Evolutionary conservation across 2,329 filamentous ascomycete species (phyloP).

Genomic region (Nigrospora sphaerica): DNA sequence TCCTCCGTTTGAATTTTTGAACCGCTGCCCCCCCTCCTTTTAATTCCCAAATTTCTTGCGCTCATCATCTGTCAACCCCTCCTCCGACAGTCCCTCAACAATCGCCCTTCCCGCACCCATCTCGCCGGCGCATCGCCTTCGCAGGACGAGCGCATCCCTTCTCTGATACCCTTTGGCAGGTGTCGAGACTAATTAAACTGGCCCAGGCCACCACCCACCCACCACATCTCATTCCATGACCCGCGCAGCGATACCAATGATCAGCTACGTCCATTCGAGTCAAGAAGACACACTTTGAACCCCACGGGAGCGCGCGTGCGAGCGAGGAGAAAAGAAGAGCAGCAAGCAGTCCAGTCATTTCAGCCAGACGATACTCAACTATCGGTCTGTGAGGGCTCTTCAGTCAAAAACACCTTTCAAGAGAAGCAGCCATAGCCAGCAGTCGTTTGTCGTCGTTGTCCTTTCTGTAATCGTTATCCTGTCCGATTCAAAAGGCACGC

Average conservation of each 20-base stretch:
- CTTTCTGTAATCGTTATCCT: not conserved
- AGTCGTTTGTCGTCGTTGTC: slow-evolving; percentile 8
- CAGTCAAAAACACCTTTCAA: slow-evolving; percentile 9
- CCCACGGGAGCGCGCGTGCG: slow-evolving; percentile 57
- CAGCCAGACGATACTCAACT: slow-evolving; percentile 51
- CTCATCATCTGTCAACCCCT: slow-evolving; percentile 19
- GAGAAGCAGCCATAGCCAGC: slow-evolving; percentile 6
- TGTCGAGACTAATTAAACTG: slow-evolving; percentile 2
- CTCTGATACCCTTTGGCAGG: slow-evolving; percentile 15
- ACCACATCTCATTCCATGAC: slow-evolving; percentile 45
- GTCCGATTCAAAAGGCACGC: not conserved
- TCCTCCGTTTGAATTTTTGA: slow-evolving; percentile 9
- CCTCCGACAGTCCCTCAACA: slow-evolving; percentile 12
- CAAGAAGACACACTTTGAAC: slow-evolving; percentile 64
- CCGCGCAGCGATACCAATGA: slow-evolving; percentile 45
- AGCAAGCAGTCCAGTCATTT: slow-evolving; percentile 22
- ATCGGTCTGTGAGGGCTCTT: slow-evolving; percentile 39
- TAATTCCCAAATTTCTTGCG: slow-evolving; percentile 15
- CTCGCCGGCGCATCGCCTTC: slow-evolving; percentile 16
- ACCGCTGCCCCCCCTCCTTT: slow-evolving; percentile 22
- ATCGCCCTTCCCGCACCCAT: slow-evolving; percentile 14
- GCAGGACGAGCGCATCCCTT: slow-evolving; percentile 18
- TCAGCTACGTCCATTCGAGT: slow-evolving; percentile 39
- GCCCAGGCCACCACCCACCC: slow-evolving; percentile 12
- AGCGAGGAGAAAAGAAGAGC: slow-evolving; percentile 33